These are phyloP conservation scores for Lactarius tabidus DNA, from an alignment of 768 basidiomycete species.

Conservation along the genomic window DNA sequence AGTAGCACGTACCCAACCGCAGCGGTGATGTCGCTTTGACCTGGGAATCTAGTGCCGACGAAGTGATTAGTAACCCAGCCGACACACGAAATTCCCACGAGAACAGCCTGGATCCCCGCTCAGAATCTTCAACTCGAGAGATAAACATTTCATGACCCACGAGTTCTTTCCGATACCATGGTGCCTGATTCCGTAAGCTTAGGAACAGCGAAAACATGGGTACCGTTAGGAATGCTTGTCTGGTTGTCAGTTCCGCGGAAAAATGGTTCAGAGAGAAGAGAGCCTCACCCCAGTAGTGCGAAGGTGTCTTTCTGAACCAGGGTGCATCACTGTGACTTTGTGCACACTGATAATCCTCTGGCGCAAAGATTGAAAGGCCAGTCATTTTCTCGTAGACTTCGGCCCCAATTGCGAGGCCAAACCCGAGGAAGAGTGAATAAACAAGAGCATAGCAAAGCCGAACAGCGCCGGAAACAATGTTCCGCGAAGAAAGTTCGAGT, in stretches of 20 bases:
- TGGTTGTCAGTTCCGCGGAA: not conserved
- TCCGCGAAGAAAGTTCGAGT: constrained; percentile 75
- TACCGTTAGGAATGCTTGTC: constrained; percentile 61
- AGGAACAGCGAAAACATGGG: constrained; percentile 65
- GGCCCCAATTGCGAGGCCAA: constrained; percentile 79
- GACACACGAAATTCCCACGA: constrained; percentile 55
- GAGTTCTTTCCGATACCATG: constrained; percentile 53
- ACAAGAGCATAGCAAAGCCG: constrained; percentile 74
- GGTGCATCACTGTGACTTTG: constrained; percentile 54
- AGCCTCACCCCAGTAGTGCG: constrained; percentile 61
- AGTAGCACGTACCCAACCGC: constrained; percentile 54
- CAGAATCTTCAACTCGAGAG: not conserved
- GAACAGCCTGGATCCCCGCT: constrained; percentile 36
- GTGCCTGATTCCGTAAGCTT: constrained; percentile 61
- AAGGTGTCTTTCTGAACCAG: constrained; percentile 74
- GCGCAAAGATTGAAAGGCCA: constrained; percentile 39
- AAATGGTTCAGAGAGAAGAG: not conserved
- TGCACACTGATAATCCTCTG: constrained; percentile 58
- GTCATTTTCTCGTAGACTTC: constrained; percentile 61
- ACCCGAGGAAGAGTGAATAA: constrained; percentile 75
- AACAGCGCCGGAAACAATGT: constrained; percentile 81
- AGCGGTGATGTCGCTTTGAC: constrained; percentile 72
- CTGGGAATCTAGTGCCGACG: constrained; percentile 53
- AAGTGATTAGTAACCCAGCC: constrained; percentile 83
- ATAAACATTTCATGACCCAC: constrained; percentile 33